Percentiles rank a stretch among this genome's conserved stretches.
These are phyloP conservation scores for Bolboschoenoplectus hybrid DNA, from an alignment of 202 grass and related monocot genomes.

Conservation along the genomic window DNA sequence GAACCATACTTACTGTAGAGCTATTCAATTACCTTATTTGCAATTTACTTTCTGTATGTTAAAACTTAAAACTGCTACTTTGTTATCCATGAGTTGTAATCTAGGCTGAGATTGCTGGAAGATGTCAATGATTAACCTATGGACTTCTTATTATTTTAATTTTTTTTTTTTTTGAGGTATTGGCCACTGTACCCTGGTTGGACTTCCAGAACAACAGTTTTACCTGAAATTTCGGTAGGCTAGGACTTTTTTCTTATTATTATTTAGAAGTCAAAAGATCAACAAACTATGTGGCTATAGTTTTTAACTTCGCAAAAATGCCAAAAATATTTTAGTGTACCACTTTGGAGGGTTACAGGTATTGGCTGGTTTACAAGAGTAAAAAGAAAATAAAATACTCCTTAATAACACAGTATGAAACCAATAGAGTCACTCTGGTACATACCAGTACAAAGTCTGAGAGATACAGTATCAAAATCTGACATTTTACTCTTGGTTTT, in stretches of 20 bases:
- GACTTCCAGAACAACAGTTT: background rate
- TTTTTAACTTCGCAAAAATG: background rate
- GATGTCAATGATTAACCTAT: background rate
- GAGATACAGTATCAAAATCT: background rate
- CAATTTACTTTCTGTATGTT: background rate
- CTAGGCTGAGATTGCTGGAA: background rate
- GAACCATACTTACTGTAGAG: background rate
- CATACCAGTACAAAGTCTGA: background rate
- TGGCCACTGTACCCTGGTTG: background rate
- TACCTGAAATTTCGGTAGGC: background rate
- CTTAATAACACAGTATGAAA: background rate
- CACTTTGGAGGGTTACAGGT: no score
- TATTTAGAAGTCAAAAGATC: background rate
- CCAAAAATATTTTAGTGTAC: background rate
- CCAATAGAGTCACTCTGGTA: background rate
- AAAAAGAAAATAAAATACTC: background rate
- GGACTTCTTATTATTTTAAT: background rate
- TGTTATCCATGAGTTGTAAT: constrained; percentile 2
- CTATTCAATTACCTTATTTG: background rate
- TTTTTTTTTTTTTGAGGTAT: background rate
- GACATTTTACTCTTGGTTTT: background rate
- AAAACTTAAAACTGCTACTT: background rate
- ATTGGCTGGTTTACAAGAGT: constrained; percentile 2
- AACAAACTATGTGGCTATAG: background rate
- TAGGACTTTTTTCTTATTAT: background rate